Percentiles rank a stretch among this genome's conserved stretches.
Conservation (phyloP, 768 basidiomycete genomes). For the Hygrophoropsis aurantiaca region DNA sequence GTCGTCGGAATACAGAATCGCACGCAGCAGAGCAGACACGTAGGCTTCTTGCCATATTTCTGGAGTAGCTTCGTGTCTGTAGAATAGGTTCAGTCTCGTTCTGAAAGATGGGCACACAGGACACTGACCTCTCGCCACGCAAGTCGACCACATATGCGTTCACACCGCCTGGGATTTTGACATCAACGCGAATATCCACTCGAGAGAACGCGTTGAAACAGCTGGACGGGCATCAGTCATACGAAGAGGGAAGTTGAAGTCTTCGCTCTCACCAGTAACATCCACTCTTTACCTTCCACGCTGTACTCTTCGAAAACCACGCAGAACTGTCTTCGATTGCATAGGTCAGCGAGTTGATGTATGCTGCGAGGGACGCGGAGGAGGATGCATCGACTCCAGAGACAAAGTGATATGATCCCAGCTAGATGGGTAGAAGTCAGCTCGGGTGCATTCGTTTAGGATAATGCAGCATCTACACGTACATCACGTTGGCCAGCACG, state of each 20-base stretch:
- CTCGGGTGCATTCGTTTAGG: not conserved
- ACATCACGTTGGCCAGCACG: constrained; percentile 86
- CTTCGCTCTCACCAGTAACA: constrained; percentile 74
- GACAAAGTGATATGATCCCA: constrained; percentile 95
- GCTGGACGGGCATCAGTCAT: constrained; percentile 35
- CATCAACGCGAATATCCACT: constrained; percentile 95
- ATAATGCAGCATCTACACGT: constrained; percentile 28
- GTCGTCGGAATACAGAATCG: constrained; percentile 96
- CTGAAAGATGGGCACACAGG: not conserved
- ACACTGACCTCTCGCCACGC: constrained; percentile 84
- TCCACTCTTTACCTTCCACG: constrained; percentile 91
- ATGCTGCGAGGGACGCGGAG: constrained; percentile 95
- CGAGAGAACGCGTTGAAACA: constrained; percentile 99
- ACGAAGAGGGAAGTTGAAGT: constrained; percentile 5
- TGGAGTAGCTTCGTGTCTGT: constrained; percentile 83
- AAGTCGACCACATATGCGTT: constrained; percentile 91
- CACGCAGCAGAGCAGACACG: constrained; percentile 85
- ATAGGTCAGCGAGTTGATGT: constrained; percentile 98
- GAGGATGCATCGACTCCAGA: constrained; percentile 99
- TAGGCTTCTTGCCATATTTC: constrained; percentile 99
- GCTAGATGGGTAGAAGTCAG: constrained; percentile 40
- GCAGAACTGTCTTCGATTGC: constrained; percentile 86
- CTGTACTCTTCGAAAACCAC: constrained; percentile 85
- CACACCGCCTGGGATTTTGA: constrained; percentile 98
- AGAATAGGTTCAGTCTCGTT: not conserved